Evolutionary conservation across 2,329 filamentous ascomycete genomes (phyloP), one percentile per base, ranked within the genome.

Genomic region (Parastagonospora avenae): DNA sequence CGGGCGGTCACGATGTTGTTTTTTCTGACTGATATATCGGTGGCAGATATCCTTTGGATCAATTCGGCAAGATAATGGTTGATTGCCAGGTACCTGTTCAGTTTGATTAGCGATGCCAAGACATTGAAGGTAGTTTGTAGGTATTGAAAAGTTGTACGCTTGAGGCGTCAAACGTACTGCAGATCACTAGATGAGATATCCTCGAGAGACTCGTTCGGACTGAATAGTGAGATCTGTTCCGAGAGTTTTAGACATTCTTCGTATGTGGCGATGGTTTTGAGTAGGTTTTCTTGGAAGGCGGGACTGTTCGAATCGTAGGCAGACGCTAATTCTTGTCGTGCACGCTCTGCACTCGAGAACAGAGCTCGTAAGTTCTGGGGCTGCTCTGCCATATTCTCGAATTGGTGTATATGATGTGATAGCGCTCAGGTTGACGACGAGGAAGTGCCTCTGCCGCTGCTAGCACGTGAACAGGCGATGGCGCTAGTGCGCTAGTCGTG

Each of bases 151-250:
- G 29, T n/a, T 32, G 28, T 24, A 16, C 38, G 19, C 6, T 24
- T 2, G 8, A 12, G 15, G 12, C 8, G 10, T 12, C 3, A 19
- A 2, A 62, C 74, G 52, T 78, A 96, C 76, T 91, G 91, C 29
- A 99, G 77, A 66, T 96, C 88, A n/a, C 83, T 81, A 1, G 93
- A 95, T 11, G 90, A 80, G 29, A 97, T 78, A 76, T 99, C 94
- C 55, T 99, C 94, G 33, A 93, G 75, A 1, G 84, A 83, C 74
- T 99, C 94, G 74, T 99, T 99, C 31, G 86, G 81, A 62, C 91
- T 96, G 82, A 97, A 97, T 46, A 99, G 80, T 0, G 90, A 88
- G 24, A 94, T 80, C 52, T 85, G 81, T 59, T 85, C 80, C 57
- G 90, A 85, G 48, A 90, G 83, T 52, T 84, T 79, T 51, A 88